Evolutionary conservation across 768 basidiomycete genomes (phyloP).

Genomic region (Tulasnella sp.): DNA sequence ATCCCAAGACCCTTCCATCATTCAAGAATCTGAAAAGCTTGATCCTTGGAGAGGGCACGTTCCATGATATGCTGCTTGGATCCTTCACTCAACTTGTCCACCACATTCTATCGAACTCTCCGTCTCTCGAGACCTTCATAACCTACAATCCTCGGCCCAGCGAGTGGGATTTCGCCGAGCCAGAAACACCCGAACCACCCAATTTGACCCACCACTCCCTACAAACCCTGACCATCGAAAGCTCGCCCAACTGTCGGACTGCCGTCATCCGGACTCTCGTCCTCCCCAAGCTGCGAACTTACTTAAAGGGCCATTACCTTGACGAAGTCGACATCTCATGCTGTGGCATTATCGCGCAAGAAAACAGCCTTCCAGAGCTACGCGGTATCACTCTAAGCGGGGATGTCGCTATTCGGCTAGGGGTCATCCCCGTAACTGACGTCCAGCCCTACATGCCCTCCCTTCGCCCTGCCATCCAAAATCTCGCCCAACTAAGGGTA

Average conservation of each 20-base stretch:
- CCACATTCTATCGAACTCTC: neutral
- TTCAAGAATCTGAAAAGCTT: neutral
- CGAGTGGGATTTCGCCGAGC: neutral
- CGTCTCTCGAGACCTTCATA: neutral
- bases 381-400: neutral
- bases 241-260: neutral
- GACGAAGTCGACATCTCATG: neutral
- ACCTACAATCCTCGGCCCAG: neutral
- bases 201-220: neutral
- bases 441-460: neutral
- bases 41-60: neutral
- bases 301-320: neutral
- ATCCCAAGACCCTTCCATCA: neutral
- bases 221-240: neutral
- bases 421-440: neutral
- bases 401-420: neutral
- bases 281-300: neutral
- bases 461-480: neutral
- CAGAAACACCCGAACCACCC: neutral
- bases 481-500: neutral
- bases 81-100: neutral
- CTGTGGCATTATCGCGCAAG: neutral
- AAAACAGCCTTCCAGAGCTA: neutral
- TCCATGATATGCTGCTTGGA: neutral
- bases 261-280: neutral